Percentiles rank a stretch among this genome's conserved stretches.
Evolutionary conservation across 2,329 filamentous ascomycete species (phyloP).

Genomic region (Cladophialophora carrionii): DNA sequence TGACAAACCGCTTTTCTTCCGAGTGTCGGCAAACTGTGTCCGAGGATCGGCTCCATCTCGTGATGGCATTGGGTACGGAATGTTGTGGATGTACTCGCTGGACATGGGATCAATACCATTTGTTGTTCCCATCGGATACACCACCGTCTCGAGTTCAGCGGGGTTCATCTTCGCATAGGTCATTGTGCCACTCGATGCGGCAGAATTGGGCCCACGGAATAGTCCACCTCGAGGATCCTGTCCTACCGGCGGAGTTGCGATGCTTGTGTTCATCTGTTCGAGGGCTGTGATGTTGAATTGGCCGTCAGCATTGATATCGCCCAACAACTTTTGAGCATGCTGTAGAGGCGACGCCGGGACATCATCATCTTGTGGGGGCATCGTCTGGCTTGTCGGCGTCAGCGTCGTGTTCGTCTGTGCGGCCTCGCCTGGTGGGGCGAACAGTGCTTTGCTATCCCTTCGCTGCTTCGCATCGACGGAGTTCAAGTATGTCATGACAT

Average conservation of each 20-base stretch:
- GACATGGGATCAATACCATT: constrained; percentile 95
- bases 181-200: constrained; percentile 56
- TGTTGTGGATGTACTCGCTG: constrained; percentile 90
- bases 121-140: constrained; percentile 88
- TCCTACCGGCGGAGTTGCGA: constrained; percentile 19
- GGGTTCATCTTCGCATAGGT: constrained; percentile 54
- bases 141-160: constrained; percentile 68
- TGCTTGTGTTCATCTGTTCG: constrained; percentile 61
- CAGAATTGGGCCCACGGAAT: constrained; percentile 50
- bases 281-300: constrained; percentile 66
- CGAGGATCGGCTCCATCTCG: constrained; percentile 46
- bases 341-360: constrained; percentile 67
- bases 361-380: constrained; percentile 59
- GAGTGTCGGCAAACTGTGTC: constrained; percentile 53
- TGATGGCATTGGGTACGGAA: constrained; percentile 75
- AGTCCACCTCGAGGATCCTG: constrained; percentile 54
- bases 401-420: constrained; percentile 47
- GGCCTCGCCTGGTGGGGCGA: constrained; percentile 49
- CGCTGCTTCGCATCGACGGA: constrained; percentile 66
- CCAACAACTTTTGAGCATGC: constrained; percentile 68
- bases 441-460: constrained; percentile 59
- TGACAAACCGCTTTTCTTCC: constrained; percentile 64
- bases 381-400: constrained; percentile 51
- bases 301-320: constrained; percentile 66
- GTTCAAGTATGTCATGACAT: constrained; percentile 70